A percentile compares a stretch with the other conserved stretches of the same genome.
Conservation (phyloP, 495 filamentous ascomycete species). For the Podospora pseudopauciseta region DNA sequence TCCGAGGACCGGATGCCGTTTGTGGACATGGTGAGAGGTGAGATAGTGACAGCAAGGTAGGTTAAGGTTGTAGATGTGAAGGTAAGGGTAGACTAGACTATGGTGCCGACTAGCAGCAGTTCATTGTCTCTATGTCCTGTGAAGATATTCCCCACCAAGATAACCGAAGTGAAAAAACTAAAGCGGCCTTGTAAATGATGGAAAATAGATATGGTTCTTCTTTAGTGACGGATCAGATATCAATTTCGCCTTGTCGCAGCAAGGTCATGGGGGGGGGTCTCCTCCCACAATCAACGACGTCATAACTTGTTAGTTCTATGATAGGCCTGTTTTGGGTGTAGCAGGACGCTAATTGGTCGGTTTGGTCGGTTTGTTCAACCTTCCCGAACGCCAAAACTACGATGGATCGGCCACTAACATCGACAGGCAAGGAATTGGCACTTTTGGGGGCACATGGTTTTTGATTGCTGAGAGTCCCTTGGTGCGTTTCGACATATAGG, state of each 20-base stretch:
- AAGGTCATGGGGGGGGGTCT: not conserved
- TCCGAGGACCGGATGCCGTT: slow-evolving; percentile 10
- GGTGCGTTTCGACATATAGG: not conserved
- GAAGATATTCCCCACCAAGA: not conserved
- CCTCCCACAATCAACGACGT: slow-evolving; percentile 11
- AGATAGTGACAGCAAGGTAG: not conserved
- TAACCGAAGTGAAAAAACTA: not conserved
- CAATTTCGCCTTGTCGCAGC: not conserved
- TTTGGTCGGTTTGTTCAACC: not conserved
- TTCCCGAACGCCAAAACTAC: not conserved
- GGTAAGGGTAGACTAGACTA: not conserved
- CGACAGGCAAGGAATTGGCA: not conserved
- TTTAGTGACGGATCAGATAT: not conserved
- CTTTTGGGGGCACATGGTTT: not conserved
- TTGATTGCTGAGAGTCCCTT: not conserved
- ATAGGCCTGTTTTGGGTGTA: not conserved
- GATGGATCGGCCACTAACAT: not conserved
- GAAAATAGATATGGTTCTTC: not conserved
- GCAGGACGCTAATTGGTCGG: not conserved
- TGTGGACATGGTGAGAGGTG: slow-evolving; percentile 1
- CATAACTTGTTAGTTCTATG: slow-evolving; percentile 7
- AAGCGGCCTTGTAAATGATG: not conserved
- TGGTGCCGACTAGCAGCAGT: not conserved
- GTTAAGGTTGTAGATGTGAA: not conserved
- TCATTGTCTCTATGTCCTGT: not conserved